A percentile compares a stretch with the other conserved stretches of the same genome.
These are phyloP conservation scores for Leptographium procerum DNA, from an alignment of 2,329 filamentous ascomycete genomes.

Conservation along the genomic window DNA sequence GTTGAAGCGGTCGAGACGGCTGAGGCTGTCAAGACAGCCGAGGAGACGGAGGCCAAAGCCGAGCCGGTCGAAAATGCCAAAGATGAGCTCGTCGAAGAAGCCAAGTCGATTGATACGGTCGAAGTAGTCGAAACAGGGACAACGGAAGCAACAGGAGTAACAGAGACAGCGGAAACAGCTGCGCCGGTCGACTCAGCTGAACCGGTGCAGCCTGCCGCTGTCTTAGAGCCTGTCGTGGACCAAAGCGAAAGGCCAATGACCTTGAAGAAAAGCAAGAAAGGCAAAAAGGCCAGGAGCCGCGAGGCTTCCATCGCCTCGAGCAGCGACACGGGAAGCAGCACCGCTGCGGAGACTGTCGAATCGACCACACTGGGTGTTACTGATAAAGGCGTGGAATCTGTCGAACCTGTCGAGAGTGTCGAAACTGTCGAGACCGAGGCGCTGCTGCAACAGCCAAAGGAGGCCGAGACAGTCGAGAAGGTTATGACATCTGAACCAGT, in stretches of 20 bases:
- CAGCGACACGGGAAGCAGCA: background rate
- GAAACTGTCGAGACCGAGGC: background rate
- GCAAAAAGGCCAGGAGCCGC: background rate
- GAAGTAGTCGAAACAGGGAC: background rate
- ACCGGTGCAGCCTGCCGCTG: background rate
- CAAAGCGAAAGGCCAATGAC: background rate
- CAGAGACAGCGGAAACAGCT: background rate
- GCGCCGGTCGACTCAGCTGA: background rate
- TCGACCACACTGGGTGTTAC: too few species aligned
- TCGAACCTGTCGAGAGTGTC: background rate
- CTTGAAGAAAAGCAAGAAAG: background rate
- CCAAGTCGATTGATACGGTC: background rate
- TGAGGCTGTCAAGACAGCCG: too few species aligned
- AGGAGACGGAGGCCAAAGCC: too few species aligned
- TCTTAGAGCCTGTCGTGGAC: background rate
- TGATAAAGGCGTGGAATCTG: background rate
- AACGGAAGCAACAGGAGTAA: background rate
- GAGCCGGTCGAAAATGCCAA: too few species aligned
- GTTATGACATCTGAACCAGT: background rate
- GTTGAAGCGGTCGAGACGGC: background rate
- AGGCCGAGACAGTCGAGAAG: slow-evolving; percentile 7
- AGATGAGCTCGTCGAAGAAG: background rate
- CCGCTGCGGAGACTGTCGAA: background rate
- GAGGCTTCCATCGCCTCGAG: background rate
- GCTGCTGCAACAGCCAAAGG: background rate